These are phyloP conservation scores for Sanghuangporus baumii DNA, from an alignment of 1,284 basidiomycete genomes.

Conservation along the genomic window DNA sequence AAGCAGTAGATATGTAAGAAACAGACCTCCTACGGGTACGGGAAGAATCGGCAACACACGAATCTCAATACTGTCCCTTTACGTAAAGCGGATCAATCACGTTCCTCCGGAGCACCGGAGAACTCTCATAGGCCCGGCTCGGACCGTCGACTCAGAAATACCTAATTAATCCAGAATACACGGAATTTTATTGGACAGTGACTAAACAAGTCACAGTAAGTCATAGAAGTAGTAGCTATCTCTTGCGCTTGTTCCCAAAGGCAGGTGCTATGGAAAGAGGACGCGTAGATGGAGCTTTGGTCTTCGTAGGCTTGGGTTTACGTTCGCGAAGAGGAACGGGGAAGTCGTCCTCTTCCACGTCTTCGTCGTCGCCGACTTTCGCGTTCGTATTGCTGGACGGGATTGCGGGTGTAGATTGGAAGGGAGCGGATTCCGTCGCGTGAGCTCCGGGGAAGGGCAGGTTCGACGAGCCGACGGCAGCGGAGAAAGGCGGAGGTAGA, in stretches of 20 bases:
- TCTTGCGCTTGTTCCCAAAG: conserved; percentile 46
- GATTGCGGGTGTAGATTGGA: not conserved
- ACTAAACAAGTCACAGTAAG: not conserved
- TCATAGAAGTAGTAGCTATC: conserved; percentile 34
- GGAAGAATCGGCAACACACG: not conserved
- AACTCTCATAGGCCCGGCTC: not conserved
- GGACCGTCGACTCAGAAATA: not conserved
- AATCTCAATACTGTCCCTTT: not conserved
- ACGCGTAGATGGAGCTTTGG: not conserved
- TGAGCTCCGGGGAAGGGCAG: not conserved
- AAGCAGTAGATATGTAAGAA: not conserved
- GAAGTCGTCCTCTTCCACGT: conserved; percentile 52
- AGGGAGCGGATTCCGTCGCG: not conserved
- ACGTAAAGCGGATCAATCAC: not conserved
- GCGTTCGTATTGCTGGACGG: not conserved
- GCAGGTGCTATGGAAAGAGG: not conserved
- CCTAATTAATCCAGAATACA: not conserved
- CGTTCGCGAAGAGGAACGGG: conserved; percentile 57
- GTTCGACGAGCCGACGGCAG: not conserved
- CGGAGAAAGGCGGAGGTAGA: not conserved
- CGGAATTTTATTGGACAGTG: not conserved
- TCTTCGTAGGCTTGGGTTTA: conserved; percentile 27
- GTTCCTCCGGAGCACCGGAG: not conserved
- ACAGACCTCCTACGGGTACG: not conserved
- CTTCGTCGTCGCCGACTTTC: conserved; percentile 15